Evolutionary conservation across 306 rosid genomes (phyloP).

Genomic region (Malus fusca): DNA sequence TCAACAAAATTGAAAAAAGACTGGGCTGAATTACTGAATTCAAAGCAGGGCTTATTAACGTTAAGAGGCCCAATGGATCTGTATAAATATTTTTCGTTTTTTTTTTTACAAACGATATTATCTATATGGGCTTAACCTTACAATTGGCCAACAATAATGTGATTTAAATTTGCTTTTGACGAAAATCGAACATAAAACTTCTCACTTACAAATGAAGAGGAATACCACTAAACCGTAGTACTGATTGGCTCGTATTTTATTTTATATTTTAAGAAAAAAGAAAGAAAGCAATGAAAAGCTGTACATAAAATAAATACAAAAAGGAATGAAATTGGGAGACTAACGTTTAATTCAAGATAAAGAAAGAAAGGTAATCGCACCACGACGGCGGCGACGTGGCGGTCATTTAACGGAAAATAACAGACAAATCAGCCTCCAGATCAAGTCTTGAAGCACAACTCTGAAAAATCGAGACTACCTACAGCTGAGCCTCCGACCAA

Average conservation of each 20-base stretch:
- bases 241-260: background rate
- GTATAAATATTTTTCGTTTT: no score
- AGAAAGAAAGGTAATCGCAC: background rate
- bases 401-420: background rate
- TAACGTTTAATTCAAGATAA: constrained; percentile 14
- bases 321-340: background rate
- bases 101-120: no score
- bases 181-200: rapidly evolving
- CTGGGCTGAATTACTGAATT: no score
- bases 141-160: no score
- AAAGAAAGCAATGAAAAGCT: background rate
- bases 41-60: background rate
- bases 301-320: background rate
- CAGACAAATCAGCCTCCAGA: background rate
- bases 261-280: background rate
- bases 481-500: background rate
- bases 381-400: background rate
- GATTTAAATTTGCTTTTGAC: rapidly evolving
- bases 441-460: background rate
- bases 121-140: rapidly evolving
- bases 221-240: no score
- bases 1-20: background rate
- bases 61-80: background rate
- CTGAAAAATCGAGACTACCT: background rate
- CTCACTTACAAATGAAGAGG: no score